Conservation (phyloP, 768 basidiomycete genomes). For the Coprinopsis strossmayeri region DNA sequence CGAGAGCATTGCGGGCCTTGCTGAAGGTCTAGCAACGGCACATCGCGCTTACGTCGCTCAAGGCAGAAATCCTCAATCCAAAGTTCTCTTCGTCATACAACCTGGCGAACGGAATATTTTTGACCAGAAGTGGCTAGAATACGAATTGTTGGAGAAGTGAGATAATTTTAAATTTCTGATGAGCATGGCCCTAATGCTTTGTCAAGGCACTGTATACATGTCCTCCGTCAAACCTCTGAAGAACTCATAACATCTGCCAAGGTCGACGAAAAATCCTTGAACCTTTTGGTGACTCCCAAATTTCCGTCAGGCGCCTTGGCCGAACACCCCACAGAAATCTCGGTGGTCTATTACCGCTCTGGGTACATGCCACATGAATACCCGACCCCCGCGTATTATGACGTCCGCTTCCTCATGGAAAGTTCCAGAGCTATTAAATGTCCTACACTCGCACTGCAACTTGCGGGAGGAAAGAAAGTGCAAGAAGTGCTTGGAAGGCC, state of each 20-base stretch:
- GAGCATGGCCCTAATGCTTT: conserved; percentile 1
- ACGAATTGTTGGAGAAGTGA: conserved; percentile 74
- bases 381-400: conserved; percentile 56
- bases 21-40: conserved; percentile 69
- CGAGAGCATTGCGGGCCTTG: conserved; percentile 61
- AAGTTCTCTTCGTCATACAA: conserved; percentile 86
- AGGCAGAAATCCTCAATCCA: conserved; percentile 31
- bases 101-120: conserved; percentile 88
- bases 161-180: conserved; percentile 12
- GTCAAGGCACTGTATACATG: conserved; percentile 63
- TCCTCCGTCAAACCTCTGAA: conserved; percentile 70
- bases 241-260: conserved; percentile 56
- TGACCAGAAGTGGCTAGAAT: conserved; percentile 88
- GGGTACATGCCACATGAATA: conserved; percentile 86
- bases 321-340: conserved; percentile 62
- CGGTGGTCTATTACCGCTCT: conserved; percentile 86
- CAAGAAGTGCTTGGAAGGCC: conserved; percentile 80
- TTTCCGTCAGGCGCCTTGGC: too few relatives aligned
- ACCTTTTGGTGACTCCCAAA: conserved; percentile 35
- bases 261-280: conserved; percentile 39
- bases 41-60: conserved; percentile 65
- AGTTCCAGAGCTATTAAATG: conserved; percentile 86
- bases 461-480: conserved; percentile 95
- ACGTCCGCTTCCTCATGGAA: conserved; percentile 73
- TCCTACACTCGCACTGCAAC: conserved; percentile 82